Percentiles rank a stretch among this genome's conserved stretches.
Conservation (phyloP, 192 early-diverging fungal genomes). For the Glomus cerebriforme region DNA sequence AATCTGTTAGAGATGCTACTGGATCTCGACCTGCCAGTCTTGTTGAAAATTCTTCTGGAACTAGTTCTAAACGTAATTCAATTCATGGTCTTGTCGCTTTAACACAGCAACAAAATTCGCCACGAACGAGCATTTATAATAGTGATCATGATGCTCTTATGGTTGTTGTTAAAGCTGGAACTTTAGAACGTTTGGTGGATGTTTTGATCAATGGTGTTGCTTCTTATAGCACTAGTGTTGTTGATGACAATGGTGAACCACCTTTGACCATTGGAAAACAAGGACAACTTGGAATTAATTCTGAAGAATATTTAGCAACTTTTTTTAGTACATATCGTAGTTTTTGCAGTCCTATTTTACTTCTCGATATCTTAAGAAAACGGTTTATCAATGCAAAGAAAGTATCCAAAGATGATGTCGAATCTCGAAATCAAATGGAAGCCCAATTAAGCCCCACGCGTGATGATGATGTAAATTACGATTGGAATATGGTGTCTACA, state of each 20-base stretch:
- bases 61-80: constrained; percentile 42
- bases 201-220: constrained; percentile 61
- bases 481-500: constrained; percentile 41
- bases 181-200: constrained; percentile 56
- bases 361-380: constrained; percentile 45
- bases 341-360: constrained; percentile 48
- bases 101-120: constrained; percentile 37
- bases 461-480: neutral
- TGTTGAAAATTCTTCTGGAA: constrained; percentile 28
- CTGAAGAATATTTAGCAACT: constrained; percentile 46
- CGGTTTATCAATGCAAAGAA: constrained; percentile 44
- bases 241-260: constrained; percentile 49
- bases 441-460: neutral
- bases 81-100: constrained; percentile 33
- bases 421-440: neutral
- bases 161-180: constrained; percentile 67
- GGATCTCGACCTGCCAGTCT: constrained; percentile 24
- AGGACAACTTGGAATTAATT: constrained; percentile 41
- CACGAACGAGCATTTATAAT: neutral
- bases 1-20: constrained; percentile 34
- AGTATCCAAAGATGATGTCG: neutral
- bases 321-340: constrained; percentile 70
- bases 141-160: constrained; percentile 39
- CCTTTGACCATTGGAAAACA: constrained; percentile 32
- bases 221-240: constrained; percentile 39